Percentiles rank a stretch among this genome's conserved stretches.
phyloP scores from a whole-genome alignment of 2,329 filamentous ascomycete genomes.

The Ambrosiella cleistominuta region DNA sequence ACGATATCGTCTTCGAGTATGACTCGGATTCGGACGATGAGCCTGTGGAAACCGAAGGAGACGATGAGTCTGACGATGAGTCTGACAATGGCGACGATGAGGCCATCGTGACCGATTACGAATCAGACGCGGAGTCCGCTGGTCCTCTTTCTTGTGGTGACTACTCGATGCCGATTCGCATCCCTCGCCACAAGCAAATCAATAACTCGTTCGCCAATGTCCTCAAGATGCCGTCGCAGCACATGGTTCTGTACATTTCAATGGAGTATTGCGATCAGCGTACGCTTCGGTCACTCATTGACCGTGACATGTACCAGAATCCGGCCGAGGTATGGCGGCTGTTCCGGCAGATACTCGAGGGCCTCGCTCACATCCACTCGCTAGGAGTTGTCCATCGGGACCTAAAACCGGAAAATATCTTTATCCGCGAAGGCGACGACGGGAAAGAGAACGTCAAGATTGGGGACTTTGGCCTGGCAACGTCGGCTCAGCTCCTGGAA shows the following conservation, averaged over 20 bases:
- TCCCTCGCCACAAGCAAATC: neutral
- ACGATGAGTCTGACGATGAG: conserved; percentile 24
- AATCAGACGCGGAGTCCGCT: neutral
- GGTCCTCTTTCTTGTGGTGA: neutral
- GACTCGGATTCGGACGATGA: conserved; percentile 22
- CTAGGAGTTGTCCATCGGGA: conserved; percentile 90
- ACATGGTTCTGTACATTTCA: conserved; percentile 80
- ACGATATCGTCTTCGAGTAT: conserved; percentile 48
- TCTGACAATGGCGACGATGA: conserved; percentile 11
- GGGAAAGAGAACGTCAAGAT: conserved; percentile 81
- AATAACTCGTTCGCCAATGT: conserved; percentile 15
- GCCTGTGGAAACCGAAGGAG: conserved; percentile 18
- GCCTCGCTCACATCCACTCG: conserved; percentile 73
- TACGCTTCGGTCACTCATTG: conserved; percentile 79
- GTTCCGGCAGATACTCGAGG: conserved; percentile 81
- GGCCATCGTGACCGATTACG: neutral
- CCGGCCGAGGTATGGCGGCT: conserved; percentile 72
- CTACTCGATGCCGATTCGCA: conserved; percentile 1
- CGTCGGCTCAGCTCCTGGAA: conserved; percentile 58
- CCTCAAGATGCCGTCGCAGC: conserved; percentile 21
- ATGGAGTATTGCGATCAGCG: conserved; percentile 98
- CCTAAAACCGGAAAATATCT: conserved; percentile 92
- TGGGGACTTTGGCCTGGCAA: conserved; percentile 89
- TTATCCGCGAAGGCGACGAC: conserved; percentile 55
- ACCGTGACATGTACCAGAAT: conserved; percentile 54